A percentile compares a stretch with the other conserved stretches of the same genome.
Evolutionary conservation across 768 basidiomycete species (phyloP).

Genomic region (Lanmaoa rubissima): DNA sequence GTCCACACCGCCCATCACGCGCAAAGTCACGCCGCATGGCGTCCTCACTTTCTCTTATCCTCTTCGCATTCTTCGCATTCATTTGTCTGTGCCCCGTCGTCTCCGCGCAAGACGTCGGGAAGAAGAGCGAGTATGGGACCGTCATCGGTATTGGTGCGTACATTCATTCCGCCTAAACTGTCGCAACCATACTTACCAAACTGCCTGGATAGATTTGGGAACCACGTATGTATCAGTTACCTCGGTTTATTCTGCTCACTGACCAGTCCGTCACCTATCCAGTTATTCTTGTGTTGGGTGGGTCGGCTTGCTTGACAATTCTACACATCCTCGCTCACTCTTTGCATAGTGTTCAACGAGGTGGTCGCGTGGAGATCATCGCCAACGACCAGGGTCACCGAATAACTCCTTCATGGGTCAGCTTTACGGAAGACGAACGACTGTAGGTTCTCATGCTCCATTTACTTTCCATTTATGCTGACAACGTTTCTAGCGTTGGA

Average conservation of each 20-base stretch:
- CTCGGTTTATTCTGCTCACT: not conserved
- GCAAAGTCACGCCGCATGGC: constrained; percentile 51
- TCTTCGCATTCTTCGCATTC: constrained; percentile 68
- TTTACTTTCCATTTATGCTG: not conserved
- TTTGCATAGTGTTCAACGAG: constrained; percentile 66
- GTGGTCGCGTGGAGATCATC: constrained; percentile 85
- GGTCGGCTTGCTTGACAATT: constrained; percentile 27
- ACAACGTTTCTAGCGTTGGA: constrained; percentile 54
- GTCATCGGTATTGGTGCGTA: constrained; percentile 88
- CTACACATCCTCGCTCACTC: not conserved
- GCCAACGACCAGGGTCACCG: constrained; percentile 89
- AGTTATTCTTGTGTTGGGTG: constrained; percentile 97
- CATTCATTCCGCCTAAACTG: rapidly evolving
- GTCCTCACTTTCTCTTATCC: constrained; percentile 58
- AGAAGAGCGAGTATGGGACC: constrained; percentile 75
- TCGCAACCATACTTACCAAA: not conserved
- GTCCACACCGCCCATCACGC: constrained; percentile 49
- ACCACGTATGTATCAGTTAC: constrained; percentile 60
- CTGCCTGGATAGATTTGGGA: constrained; percentile 66
- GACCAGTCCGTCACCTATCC: constrained; percentile 22
- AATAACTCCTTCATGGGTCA: constrained; percentile 87
- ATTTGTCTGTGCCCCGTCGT: constrained; percentile 67
- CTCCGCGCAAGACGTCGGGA: constrained; percentile 56
- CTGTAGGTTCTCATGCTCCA: constrained; percentile 34
- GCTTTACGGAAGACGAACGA: constrained; percentile 78